Evolutionary conservation across 805 yeast genomes (phyloP).

Genomic region (Wickerhamiella musiphila): DNA sequence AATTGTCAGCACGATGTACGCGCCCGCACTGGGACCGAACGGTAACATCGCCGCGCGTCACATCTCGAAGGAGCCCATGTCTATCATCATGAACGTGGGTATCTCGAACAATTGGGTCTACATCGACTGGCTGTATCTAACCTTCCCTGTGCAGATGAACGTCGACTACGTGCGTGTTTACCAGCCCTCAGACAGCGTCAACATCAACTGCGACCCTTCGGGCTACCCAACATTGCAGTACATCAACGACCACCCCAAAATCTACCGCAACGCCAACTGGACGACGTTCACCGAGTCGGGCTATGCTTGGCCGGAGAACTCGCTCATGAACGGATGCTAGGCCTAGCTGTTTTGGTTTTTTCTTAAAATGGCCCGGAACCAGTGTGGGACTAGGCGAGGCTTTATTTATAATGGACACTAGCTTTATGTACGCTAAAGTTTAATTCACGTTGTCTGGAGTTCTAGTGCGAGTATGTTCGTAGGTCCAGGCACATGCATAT

Average conservation of each 20-base stretch:
- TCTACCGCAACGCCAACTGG: constrained; percentile 49
- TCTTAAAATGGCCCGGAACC: no score
- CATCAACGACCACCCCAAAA: constrained; percentile 49
- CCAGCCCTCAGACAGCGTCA: constrained; percentile 51
- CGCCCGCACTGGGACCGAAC: constrained; percentile 68
- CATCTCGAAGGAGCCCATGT: constrained; percentile 84
- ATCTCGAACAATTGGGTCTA: constrained; percentile 85
- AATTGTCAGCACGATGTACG: constrained; percentile 58
- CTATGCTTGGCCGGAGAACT: constrained; percentile 47
- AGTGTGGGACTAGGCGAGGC: no score
- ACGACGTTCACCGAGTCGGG: constrained; percentile 71
- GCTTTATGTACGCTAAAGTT: no score
- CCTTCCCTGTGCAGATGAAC: constrained; percentile 61
- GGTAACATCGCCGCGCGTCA: constrained; percentile 79
- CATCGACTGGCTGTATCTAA: constrained; percentile 67
- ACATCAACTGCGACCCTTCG: constrained; percentile 69
- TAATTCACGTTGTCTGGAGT: no score
- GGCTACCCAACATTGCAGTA: constrained; percentile 77
- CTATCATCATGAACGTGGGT: constrained; percentile 74
- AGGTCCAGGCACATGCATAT: no score
- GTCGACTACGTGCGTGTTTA: constrained; percentile 83
- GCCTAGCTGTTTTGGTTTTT: no score
- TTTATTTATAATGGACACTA: no score
- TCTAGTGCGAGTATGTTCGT: no score
- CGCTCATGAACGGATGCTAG: constrained; percentile 33